These are phyloP conservation scores for Geosmithia putterillii DNA, from an alignment of 2,329 filamentous ascomycete species.

Conservation along the genomic window DNA sequence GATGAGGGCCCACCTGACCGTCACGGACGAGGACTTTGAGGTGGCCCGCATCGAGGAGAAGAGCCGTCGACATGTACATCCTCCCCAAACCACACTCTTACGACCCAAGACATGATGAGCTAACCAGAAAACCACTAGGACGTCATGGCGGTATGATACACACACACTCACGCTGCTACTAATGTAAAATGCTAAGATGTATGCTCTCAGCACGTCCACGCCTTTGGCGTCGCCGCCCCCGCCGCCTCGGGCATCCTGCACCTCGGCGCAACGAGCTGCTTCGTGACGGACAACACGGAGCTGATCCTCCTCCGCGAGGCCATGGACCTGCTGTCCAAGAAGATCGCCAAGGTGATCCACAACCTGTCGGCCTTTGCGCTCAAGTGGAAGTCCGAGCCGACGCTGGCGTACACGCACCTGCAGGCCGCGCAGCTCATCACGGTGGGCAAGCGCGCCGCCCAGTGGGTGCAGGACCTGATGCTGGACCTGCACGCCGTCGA, in stretches of 20 bases:
- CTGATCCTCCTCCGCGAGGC: slow-evolving; percentile 54
- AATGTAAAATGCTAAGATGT: slow-evolving; percentile 12
- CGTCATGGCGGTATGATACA: slow-evolving; percentile 42
- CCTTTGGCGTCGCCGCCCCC: slow-evolving; percentile 61
- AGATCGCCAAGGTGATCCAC: slow-evolving; percentile 65
- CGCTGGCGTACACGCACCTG: slow-evolving; percentile 66
- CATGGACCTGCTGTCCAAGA: slow-evolving; percentile 63
- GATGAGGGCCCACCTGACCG: slow-evolving; percentile 60
- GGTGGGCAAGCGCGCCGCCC: slow-evolving; percentile 40
- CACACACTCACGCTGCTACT: not conserved
- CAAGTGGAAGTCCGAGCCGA: slow-evolving; percentile 58
- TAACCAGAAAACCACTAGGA: slow-evolving; percentile 13
- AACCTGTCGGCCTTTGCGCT: slow-evolving; percentile 63
- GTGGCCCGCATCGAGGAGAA: slow-evolving; percentile 68
- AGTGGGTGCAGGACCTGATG: slow-evolving; percentile 56
- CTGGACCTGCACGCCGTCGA: slow-evolving; percentile 66
- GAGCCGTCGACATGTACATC: slow-evolving; percentile 46
- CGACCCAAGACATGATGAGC: not conserved
- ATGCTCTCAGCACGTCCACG: slow-evolving; percentile 47
- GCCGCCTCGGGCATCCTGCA: slow-evolving; percentile 78
- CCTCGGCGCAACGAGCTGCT: slow-evolving; percentile 31
- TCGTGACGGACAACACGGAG: slow-evolving; percentile 59
- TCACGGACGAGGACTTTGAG: slow-evolving; percentile 69
- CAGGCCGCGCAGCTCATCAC: slow-evolving; percentile 43
- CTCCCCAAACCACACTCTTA: not conserved